phyloP scores from a whole-genome alignment of 768 basidiomycete genomes.

The Atractiella rhizophila region DNA sequence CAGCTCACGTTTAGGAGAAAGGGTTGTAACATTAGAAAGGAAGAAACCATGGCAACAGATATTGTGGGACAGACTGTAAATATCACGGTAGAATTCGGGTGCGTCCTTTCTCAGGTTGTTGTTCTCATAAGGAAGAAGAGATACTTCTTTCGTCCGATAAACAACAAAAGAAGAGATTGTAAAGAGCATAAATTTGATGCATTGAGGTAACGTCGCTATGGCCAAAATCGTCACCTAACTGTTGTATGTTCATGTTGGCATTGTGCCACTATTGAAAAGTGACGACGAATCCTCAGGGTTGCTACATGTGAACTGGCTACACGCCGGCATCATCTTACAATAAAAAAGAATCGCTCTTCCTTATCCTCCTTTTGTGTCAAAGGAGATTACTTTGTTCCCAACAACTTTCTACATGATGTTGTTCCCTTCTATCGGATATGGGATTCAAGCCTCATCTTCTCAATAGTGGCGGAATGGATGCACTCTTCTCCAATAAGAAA shows the following conservation, averaged over 20 bases:
- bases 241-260: neutral
- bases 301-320: neutral
- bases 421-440: neutral
- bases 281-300: no score
- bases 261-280: neutral
- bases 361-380: neutral
- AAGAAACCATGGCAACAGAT: no score
- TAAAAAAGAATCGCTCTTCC: neutral
- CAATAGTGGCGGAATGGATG: slow-evolving; percentile 50
- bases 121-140: neutral
- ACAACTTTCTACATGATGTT: neutral
- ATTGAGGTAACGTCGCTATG: neutral
- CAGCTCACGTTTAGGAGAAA: no score
- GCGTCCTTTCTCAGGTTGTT: neutral
- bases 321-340: neutral
- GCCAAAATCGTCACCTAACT: neutral
- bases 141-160: neutral
- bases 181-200: neutral
- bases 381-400: no score
- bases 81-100: slow-evolving; percentile 17
- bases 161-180: neutral
- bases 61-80: no score
- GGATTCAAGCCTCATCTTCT: neutral
- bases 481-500: slow-evolving; percentile 49
- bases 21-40: no score